Evolutionary conservation across 2,329 filamentous ascomycete species (phyloP), one percentile per base, ranked within the genome.

Genomic region (Alternaria arborescens): DNA sequence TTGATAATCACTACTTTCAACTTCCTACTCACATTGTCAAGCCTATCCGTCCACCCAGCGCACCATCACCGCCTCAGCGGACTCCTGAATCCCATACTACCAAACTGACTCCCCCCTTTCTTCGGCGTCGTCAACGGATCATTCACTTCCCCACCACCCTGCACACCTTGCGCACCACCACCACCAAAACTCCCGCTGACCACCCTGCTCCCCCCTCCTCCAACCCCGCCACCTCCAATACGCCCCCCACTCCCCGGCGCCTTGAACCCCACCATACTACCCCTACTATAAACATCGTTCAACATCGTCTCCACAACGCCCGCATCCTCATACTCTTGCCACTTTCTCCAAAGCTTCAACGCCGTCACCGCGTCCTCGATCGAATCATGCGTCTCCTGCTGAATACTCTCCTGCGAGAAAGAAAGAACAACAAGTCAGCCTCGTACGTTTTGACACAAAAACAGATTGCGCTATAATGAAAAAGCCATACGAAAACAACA

Each of bases 291-390:
- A 8, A 98, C 92, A 70, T 97, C 93, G 74, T 93, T 89, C 48
- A 98, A 85, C 82, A 95, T 95, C 36, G 88, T 83, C 71, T 95
- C 89, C 52, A 97, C 82, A 5, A 97, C 88, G 0, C 94, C 94
- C 0, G 92, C 93, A 68, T 96, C 93, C 53, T 90, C 84, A 72
- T 92, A 98, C 80, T 98, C 94, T 65, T 92, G 85, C 78, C 93
- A 97, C 77, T 97, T 97, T 44, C 91, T 87, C 86, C 87, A 99
- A 8, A 99, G 83, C 75, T 93, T 92, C 41, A 98, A 84, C 0
- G 96, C 95, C 41, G 94, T 97, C 26, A 91, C 87, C 0, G 95
- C 94, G 77, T 99, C 95, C 78, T 98, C 95, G 68, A 99, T 96
- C 11, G 91, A 94, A 79, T 99, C 95, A 79, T 99, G 96, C 7